Evolutionary conservation across 805 yeast genomes (phyloP), one percentile per base, ranked within the genome.

Genomic region (Ogataea paraovalis): DNA sequence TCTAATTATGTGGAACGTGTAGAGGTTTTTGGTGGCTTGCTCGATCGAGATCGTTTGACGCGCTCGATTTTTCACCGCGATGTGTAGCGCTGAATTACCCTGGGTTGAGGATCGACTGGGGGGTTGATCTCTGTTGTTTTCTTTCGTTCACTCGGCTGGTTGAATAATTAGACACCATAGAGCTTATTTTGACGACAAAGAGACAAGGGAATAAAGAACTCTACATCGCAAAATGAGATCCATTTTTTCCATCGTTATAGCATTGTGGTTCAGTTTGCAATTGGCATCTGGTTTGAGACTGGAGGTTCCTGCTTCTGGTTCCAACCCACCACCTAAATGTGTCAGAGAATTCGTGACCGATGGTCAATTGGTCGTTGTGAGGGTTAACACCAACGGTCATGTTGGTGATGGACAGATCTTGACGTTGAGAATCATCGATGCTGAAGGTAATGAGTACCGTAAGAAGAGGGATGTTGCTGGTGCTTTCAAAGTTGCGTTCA

Each of bases 341-440:
- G 78, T 94, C 55, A 87, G 99, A 66, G 97, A 94, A 66, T 92
- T 92, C 63, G 95, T 87, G 46, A 72, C 78, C 42, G 86, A 82
- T 56, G 91, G 89, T 48, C 92, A 88, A 64, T 69, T 91, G 55
- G 98, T 92, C 23, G 96, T 92, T 41, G 87, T 91, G 48, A 85
- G 83, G 55, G 78, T 89, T 58, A 77, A 80, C 50, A 78, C 96
- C 9, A 74, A 78, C 56, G 98, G 98, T 32, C 63, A 73, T 44
- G 70, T 71, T 48, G 94, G 94, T 33, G 98, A 94, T 67, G 98
- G 98, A 33, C 98, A 94, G 70, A 69, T 71, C 41, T 75, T 94
- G 62, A 78, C 78, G 55, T 71, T 92, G 30, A 63, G 69, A 44
- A 83, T 89, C 54, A 75, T 78, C 42, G 97, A 91, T 68, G 75